Evolutionary conservation across 2,329 filamentous ascomycete species (phyloP).

Genomic region (Sclerotinia subarctica): DNA sequence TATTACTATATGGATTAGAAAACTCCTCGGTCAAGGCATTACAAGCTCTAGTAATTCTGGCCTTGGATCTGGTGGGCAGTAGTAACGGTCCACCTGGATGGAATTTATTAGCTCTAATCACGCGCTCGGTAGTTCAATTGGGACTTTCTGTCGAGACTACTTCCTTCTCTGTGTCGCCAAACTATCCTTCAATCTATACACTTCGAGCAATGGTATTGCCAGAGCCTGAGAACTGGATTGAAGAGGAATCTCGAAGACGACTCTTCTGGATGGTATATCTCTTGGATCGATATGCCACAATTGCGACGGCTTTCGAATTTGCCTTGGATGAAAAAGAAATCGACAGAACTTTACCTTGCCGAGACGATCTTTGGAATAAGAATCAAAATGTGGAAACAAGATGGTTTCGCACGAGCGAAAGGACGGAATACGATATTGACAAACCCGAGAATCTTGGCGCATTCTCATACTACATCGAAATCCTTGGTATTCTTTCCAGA

Average conservation of each 20-base stretch:
- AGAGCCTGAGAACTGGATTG: conserved; percentile 79
- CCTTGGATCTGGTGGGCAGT: conserved; percentile 78
- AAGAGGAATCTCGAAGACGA: conserved; percentile 80
- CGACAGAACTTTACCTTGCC: conserved; percentile 80
- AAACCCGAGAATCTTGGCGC: conserved; percentile 79
- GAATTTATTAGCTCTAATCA: conserved; percentile 88
- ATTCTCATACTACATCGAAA: conserved; percentile 88
- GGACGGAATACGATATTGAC: conserved; percentile 61
- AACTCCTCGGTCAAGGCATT: conserved; percentile 85
- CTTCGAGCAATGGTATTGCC: conserved; percentile 80
- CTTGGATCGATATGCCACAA: conserved; percentile 83
- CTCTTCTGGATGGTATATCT: conserved; percentile 95
- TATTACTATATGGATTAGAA: conserved; percentile 82
- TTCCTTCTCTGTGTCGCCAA: conserved; percentile 73
- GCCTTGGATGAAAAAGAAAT: conserved; percentile 86
- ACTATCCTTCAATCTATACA: conserved; percentile 84
- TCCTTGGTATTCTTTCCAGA: conserved; percentile 79
- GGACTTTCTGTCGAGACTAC: conserved; percentile 81
- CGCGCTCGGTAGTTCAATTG: conserved; percentile 82
- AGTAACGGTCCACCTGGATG: conserved; percentile 89
- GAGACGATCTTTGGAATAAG: conserved; percentile 79
- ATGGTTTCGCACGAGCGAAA: conserved; percentile 63
- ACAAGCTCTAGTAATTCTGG: conserved; percentile 82
- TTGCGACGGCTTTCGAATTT: conserved; percentile 90
- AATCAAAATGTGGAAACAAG: conserved; percentile 82